Conservation (phyloP, 257 asterid species). For the Eucommia ulmoides region DNA sequence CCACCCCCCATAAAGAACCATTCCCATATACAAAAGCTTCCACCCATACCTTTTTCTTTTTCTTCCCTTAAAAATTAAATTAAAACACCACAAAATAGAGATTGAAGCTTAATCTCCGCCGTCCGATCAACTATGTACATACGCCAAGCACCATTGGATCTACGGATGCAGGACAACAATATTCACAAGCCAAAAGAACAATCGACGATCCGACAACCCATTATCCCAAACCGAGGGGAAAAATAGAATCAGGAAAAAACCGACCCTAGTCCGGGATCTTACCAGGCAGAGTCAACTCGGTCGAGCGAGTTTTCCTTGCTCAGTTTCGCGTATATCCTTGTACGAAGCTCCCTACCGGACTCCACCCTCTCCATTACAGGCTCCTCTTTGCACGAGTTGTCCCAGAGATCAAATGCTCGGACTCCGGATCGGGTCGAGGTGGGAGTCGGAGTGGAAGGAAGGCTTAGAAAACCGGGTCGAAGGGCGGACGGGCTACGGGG, state of each 20-base stretch:
- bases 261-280: conserved; percentile 41
- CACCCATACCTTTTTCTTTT: no score
- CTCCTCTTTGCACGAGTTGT: conserved; percentile 35
- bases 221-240: conserved; percentile 7
- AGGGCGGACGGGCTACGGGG: conserved; percentile 36
- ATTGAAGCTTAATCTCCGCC: not conserved
- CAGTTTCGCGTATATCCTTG: conserved; percentile 56
- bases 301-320: conserved; percentile 70
- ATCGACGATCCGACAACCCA: conserved; percentile 9
- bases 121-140: not conserved
- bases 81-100: conserved; percentile 6
- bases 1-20: no score
- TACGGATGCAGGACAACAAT: not conserved
- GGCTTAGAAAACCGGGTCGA: conserved; percentile 45
- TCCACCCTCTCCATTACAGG: conserved; percentile 79
- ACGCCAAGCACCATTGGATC: not conserved
- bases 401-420: conserved; percentile 37
- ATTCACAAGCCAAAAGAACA: not conserved
- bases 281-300: conserved; percentile 16
- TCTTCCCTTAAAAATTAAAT: no score
- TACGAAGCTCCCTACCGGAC: conserved; percentile 65
- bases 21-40: no score
- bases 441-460: conserved; percentile 48
- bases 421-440: conserved; percentile 21
- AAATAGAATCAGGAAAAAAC: conserved; percentile 15